These are phyloP conservation scores for Stentor coeruleus DNA, from an alignment of 73 alveolate species.

Conservation along the genomic window DNA sequence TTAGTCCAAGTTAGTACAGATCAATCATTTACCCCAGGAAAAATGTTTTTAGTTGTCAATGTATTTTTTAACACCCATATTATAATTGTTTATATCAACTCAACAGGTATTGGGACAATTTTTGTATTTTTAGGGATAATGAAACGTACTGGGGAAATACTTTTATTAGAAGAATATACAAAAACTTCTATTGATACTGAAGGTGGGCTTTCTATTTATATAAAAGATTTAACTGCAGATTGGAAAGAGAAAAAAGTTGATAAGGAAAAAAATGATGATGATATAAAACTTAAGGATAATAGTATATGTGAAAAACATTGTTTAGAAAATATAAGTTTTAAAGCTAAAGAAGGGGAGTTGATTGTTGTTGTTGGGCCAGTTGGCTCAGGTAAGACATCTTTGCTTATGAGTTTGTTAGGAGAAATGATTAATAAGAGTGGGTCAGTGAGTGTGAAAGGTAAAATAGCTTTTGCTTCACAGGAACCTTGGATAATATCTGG, in stretches of 20 bases:
- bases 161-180: no score
- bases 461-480: conserved; percentile 41
- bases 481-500: conserved; percentile 54
- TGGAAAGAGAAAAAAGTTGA: no score
- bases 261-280: no score
- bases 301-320: no score
- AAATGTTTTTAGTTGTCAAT: not conserved
- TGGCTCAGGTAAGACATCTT: conserved; percentile 49
- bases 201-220: no score
- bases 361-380: conserved; percentile 35
- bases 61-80: not conserved
- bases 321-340: conserved; percentile 27
- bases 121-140: not conserved
- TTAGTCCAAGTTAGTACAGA: not conserved
- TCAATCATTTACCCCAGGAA: not conserved
- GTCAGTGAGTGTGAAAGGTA: conserved; percentile 6
- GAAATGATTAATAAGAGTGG: conserved; percentile 38
- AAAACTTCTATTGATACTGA: no score
- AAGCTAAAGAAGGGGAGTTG: conserved; percentile 30
- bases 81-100: not conserved
- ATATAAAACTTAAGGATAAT: no score
- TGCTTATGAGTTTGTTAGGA: conserved; percentile 30
- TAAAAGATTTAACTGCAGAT: no score
- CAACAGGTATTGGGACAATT: no score
- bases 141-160: not conserved